Evolutionary conservation across 2,329 filamentous ascomycete species (phyloP).

Genomic region (Fusarium solani-melongenae): DNA sequence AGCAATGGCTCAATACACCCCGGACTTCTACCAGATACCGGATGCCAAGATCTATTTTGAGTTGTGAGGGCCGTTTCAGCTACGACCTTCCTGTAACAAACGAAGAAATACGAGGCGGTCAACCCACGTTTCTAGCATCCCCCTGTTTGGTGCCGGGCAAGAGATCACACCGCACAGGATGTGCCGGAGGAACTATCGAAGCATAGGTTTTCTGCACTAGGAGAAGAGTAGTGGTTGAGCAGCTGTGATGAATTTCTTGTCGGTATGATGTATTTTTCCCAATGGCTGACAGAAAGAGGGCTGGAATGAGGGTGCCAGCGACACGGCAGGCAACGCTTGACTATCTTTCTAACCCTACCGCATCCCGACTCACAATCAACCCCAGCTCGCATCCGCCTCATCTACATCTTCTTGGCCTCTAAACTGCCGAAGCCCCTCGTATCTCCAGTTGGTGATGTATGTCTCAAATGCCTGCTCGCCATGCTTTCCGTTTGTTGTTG

Average conservation of each 20-base stretch:
- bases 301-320: too few relatives aligned
- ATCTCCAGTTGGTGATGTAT: slow-evolving; percentile 61
- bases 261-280: fast-evolving
- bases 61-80: background rate
- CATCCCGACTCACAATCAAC: background rate
- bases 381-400: background rate
- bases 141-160: background rate
- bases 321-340: too few relatives aligned
- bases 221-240: too few relatives aligned
- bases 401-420: slow-evolving; percentile 6
- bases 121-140: background rate
- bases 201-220: too few relatives aligned
- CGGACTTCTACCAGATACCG: background rate
- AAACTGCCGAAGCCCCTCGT: slow-evolving; percentile 40
- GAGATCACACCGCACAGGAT: background rate
- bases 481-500: slow-evolving; percentile 62
- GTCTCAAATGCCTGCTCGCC: slow-evolving; percentile 52
- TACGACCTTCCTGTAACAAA: background rate
- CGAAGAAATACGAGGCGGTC: background rate
- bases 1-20: background rate
- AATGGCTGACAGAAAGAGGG: background rate
- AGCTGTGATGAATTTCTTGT: background rate
- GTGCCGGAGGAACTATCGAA: background rate
- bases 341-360: background rate
- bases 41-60: background rate